phyloP scores from a whole-genome alignment of 1,284 basidiomycete species.

The Malassezia psittaci region DNA sequence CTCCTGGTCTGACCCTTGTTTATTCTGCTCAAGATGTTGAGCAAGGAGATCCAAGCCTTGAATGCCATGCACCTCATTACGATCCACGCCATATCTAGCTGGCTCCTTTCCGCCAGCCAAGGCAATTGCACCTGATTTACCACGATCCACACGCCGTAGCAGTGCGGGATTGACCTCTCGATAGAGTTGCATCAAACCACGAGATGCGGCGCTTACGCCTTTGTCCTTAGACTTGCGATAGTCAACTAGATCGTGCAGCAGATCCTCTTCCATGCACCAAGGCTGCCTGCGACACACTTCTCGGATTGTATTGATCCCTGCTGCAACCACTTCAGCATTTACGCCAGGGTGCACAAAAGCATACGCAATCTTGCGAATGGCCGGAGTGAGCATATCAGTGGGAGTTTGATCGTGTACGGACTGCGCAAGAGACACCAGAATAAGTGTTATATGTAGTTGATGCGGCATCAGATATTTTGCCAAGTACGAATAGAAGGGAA shows the following conservation, averaged over 20 bases:
- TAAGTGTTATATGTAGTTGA: constrained; percentile 84
- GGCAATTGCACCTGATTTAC: constrained; percentile 39
- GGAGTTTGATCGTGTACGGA: constrained; percentile 92
- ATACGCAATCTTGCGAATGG: constrained; percentile 79
- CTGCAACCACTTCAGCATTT: constrained; percentile 84
- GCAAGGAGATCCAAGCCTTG: constrained; percentile 57
- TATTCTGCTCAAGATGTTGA: constrained; percentile 45
- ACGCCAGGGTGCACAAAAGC: constrained; percentile 98
- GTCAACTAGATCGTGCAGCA: constrained; percentile 82
- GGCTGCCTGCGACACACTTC: constrained; percentile 88
- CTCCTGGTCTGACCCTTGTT: constrained; percentile 51
- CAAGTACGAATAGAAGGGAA: constrained; percentile 95
- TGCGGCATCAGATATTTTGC: constrained; percentile 82
- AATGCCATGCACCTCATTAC: constrained; percentile 64
- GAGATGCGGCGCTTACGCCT: constrained; percentile 73
- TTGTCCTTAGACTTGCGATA: constrained; percentile 94
- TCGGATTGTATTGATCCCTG: constrained; percentile 85
- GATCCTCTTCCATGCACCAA: constrained; percentile 85
- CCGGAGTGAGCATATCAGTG: constrained; percentile 79
- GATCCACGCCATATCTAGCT: constrained; percentile 67
- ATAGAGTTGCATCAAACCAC: constrained; percentile 83
- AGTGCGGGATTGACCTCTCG: constrained; percentile 89
- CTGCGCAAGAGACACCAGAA: constrained; percentile 88
- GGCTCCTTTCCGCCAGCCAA: constrained; percentile 26
- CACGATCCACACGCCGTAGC: constrained; percentile 74